Evolutionary conservation across 2,329 filamentous ascomycete genomes (phyloP).

Genomic region (Aschersonia sp.): DNA sequence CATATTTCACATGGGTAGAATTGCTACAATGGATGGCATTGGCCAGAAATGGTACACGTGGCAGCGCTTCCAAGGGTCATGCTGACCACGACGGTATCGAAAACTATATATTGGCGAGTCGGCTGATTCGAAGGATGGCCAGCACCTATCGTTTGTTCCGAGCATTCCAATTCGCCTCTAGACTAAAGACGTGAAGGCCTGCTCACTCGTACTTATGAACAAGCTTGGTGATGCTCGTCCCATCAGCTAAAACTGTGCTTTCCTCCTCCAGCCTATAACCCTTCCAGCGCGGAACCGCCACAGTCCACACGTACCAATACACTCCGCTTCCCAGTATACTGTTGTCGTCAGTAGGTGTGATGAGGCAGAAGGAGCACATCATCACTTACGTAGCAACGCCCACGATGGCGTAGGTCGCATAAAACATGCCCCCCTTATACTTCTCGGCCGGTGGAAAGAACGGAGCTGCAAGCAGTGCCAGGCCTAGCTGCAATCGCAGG

Average conservation of each 20-base stretch:
- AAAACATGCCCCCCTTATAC: conserved; percentile 29
- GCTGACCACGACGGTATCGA: no score
- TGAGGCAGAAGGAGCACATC: background rate
- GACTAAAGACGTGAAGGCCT: background rate
- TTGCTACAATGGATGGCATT: no score
- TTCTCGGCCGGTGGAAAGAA: conserved; percentile 44
- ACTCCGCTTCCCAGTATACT: conserved; percentile 43
- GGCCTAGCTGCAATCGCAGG: conserved; percentile 36
- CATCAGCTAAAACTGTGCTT: conserved; percentile 45
- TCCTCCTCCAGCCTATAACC: conserved; percentile 50
- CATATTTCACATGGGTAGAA: no score
- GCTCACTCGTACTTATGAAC: conserved; percentile 13
- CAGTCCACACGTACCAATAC: conserved; percentile 58
- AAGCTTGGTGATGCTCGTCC: conserved; percentile 50
- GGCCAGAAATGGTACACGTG: no score
- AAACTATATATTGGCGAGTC: no score
- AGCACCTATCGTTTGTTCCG: no score
- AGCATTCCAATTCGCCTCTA: no score
- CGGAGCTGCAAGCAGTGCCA: conserved; percentile 42
- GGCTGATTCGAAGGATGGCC: no score
- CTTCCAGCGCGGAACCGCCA: conserved; percentile 41
- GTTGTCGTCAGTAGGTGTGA: background rate
- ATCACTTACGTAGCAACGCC: conserved; percentile 34
- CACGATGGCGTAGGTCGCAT: conserved; percentile 39
- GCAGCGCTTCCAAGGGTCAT: no score